A percentile compares a stretch with the other conserved stretches of the same genome.
phyloP scores from a whole-genome alignment of 2,329 filamentous ascomycete genomes.

The Knoxdaviesia proteae region DNA sequence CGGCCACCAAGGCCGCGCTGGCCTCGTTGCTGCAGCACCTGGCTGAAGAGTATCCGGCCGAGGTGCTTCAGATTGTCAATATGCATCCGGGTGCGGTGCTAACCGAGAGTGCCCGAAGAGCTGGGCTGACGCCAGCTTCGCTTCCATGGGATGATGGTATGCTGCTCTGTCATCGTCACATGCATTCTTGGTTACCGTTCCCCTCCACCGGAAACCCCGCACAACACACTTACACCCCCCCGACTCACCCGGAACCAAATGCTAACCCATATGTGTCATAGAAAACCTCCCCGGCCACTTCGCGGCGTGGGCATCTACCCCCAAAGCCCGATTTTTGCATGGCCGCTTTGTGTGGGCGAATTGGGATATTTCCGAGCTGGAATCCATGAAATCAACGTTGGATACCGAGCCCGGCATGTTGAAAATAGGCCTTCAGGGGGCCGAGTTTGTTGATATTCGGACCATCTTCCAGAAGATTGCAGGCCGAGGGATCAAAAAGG shows the following conservation, averaged over 20 bases:
- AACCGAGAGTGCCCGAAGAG: constrained; percentile 9
- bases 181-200: neutral
- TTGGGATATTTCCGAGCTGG: constrained; percentile 17
- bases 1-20: constrained; percentile 15
- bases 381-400: neutral
- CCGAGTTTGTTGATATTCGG: constrained; percentile 1
- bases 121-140: constrained; percentile 6
- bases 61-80: constrained; percentile 10
- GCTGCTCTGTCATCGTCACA: neutral
- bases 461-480: constrained; percentile 1
- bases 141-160: constrained; percentile 11
- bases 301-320: constrained; percentile 16
- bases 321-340: constrained; percentile 17
- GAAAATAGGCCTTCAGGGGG: constrained; percentile 2
- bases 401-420: neutral
- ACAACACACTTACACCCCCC: neutral
- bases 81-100: constrained; percentile 8
- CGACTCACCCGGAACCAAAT: neutral
- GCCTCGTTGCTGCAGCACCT: constrained; percentile 16
- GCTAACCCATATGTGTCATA: neutral
- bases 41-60: constrained; percentile 12
- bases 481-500: too few species aligned
- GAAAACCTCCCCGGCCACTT: constrained; percentile 10
- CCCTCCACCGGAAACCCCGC: too few species aligned
- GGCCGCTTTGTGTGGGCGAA: constrained; percentile 17